A percentile compares a stretch with the other conserved stretches of the same genome.
Conservation (phyloP, 1,284 basidiomycete species). For the Agroathelia rolfsii region DNA sequence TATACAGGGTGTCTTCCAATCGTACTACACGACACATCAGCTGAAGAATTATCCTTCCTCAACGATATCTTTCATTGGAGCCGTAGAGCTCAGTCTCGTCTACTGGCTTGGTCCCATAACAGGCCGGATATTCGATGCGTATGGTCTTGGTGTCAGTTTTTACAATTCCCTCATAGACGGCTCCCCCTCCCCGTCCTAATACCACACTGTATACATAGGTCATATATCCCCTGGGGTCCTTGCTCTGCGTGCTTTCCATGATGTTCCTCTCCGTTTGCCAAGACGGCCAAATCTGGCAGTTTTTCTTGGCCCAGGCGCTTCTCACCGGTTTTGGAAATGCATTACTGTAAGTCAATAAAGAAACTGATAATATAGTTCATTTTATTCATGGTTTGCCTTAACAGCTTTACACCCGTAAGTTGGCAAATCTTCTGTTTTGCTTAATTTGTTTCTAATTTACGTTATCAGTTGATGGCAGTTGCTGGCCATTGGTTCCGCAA, state of each 20-base stretch:
- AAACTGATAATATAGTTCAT: constrained; percentile 1
- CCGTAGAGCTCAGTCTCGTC: constrained; percentile 34
- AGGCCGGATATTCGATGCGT: constrained; percentile 29
- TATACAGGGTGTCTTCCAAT: constrained; percentile 29
- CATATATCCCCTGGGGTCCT: constrained; percentile 22
- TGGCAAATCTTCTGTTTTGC: no score
- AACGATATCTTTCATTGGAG: constrained; percentile 38
- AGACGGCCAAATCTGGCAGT: constrained; percentile 24
- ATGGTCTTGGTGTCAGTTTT: constrained; percentile 14
- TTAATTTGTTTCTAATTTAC: constrained; percentile 33
- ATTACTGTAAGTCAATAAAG: constrained; percentile 20
- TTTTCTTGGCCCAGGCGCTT: constrained; percentile 27
- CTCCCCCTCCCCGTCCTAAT: no score
- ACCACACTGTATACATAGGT: no score
- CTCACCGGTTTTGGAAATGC: constrained; percentile 26
- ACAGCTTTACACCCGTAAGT: constrained; percentile 21
- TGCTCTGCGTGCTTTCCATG: constrained; percentile 23
- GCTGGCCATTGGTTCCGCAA: constrained; percentile 44
- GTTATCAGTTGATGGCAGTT: constrained; percentile 43
- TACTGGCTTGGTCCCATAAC: constrained; percentile 23
- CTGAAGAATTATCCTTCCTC: constrained; percentile 23
- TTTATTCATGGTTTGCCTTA: constrained; percentile 7
- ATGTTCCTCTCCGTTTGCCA: constrained; percentile 29
- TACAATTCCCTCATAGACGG: background rate
- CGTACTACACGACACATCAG: constrained; percentile 32